Evolutionary conservation across 2,329 filamentous ascomycete genomes (phyloP).

Genomic region (Didymella sp.): DNA sequence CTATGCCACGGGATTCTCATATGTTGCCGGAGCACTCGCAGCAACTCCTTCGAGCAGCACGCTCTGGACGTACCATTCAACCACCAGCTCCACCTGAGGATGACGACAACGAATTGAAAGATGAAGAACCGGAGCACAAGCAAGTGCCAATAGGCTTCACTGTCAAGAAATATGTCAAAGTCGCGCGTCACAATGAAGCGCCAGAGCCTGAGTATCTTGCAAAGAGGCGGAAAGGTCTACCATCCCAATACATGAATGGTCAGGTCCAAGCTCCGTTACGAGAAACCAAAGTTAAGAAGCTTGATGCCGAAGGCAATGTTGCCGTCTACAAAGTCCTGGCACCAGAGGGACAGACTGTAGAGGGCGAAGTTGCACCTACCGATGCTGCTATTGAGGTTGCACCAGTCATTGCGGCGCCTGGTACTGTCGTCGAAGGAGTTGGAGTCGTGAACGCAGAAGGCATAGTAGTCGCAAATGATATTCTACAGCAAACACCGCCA

Average conservation of each 20-base stretch:
- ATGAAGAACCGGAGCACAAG: constrained; percentile 54
- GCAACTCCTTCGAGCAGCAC: constrained; percentile 79
- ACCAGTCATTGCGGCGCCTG: constrained; percentile 59
- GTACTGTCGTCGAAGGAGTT: constrained; percentile 66
- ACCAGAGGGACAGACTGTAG: constrained; percentile 77
- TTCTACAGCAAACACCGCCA: constrained; percentile 57
- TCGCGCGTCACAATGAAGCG: constrained; percentile 64
- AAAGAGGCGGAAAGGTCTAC: constrained; percentile 65
- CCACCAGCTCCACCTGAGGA: constrained; percentile 71
- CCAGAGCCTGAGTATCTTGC: constrained; percentile 68
- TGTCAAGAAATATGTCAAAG: constrained; percentile 64
- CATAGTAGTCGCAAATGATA: constrained; percentile 60
- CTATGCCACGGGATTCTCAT: constrained; percentile 86
- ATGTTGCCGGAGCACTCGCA: constrained; percentile 80
- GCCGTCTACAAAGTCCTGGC: constrained; percentile 85
- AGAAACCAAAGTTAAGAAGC: constrained; percentile 78
- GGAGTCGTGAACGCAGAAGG: constrained; percentile 68
- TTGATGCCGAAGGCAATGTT: constrained; percentile 78
- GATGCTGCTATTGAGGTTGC: constrained; percentile 57
- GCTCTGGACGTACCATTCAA: constrained; percentile 79
- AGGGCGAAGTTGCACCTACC: constrained; percentile 77
- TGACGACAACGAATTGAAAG: constrained; percentile 62
- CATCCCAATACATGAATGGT: constrained; percentile 50
- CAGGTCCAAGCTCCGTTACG: constrained; percentile 61
- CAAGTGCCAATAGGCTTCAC: constrained; percentile 60